Evolutionary conservation across 129 eudicot species (phyloP).

Genomic region (Rutidosis leptorrhynchoides): DNA sequence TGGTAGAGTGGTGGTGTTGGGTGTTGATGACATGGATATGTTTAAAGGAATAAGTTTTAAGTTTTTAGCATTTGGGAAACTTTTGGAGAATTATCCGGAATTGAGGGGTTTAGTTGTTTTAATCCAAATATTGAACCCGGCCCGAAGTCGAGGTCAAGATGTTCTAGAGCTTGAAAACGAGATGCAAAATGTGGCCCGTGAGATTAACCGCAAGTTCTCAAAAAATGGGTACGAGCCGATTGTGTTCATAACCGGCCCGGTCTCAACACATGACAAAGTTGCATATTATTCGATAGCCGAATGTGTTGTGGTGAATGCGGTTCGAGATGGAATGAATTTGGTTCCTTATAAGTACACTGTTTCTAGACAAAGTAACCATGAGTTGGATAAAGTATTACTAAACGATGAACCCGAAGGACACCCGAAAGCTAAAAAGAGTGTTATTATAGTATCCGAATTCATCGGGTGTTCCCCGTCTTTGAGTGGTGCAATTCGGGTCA

Average conservation of each 20-base stretch:
- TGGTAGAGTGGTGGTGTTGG: constrained; percentile 63
- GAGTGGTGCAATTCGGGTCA: constrained; percentile 84
- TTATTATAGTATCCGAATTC: constrained; percentile 82
- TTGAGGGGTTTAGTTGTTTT: constrained; percentile 57
- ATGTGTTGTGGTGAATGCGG: constrained; percentile 79
- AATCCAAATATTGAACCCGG: constrained; percentile 76
- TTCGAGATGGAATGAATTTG: constrained; percentile 93
- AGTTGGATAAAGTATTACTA: constrained; percentile 44
- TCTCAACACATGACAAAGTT: constrained; percentile 62
- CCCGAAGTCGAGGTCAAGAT: constrained; percentile 77
- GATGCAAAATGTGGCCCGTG: constrained; percentile 51
- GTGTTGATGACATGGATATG: constrained; percentile 94
- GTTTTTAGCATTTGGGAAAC: constrained; percentile 70
- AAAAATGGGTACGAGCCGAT: constrained; percentile 55
- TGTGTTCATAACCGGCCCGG: constrained; percentile 64
- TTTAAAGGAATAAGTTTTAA: constrained; percentile 80
- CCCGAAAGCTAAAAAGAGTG: constrained; percentile 40
- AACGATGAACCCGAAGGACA: constrained; percentile 5
- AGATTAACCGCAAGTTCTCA: constrained; percentile 51
- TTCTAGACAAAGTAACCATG: constrained; percentile 53
- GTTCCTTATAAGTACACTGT: constrained; percentile 87
- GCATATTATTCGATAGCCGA: constrained; percentile 72
- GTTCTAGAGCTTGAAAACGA: constrained; percentile 57
- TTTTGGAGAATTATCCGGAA: constrained; percentile 43
- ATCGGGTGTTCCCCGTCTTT: constrained; percentile 92